Conservation (phyloP, 345 rosid species). For the Stellera chamaejasme region DNA sequence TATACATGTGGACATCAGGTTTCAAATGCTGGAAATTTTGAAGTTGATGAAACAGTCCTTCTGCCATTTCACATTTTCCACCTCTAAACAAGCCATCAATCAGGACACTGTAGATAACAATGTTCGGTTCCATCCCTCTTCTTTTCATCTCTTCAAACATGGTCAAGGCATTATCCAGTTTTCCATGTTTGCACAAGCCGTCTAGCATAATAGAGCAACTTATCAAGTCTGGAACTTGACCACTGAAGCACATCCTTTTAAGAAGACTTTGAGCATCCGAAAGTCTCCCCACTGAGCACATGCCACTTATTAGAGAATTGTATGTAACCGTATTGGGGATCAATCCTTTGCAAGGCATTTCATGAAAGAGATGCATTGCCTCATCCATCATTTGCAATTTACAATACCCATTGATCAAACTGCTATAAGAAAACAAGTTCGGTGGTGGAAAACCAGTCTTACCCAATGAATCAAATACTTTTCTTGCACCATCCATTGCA, state of each 20-base stretch:
- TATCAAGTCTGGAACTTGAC: constrained; percentile 1
- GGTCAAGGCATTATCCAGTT: neutral
- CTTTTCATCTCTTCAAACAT: constrained; percentile 6
- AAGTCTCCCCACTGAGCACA: neutral
- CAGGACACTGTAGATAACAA: constrained; percentile 5
- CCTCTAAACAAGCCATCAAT: constrained; percentile 1
- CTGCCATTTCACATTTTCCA: neutral
- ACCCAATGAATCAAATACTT: constrained; percentile 9
- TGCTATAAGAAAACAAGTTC: neutral
- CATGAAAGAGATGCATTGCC: constrained; percentile 1
- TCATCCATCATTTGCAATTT: constrained; percentile 4
- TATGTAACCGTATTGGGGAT: constrained; percentile 1
- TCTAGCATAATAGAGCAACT: neutral
- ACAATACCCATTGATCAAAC: neutral
- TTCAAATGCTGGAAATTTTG: neutral
- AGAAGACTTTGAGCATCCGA: neutral
- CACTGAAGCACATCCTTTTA: neutral
- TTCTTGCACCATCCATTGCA: constrained; percentile 5
- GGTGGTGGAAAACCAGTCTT: neutral
- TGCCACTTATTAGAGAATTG: constrained; percentile 8
- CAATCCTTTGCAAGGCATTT: constrained; percentile 2
- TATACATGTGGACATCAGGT: constrained; percentile 3
- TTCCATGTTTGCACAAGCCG: neutral
- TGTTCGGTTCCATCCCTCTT: constrained; percentile 1
- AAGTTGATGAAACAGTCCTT: neutral